A percentile compares a stretch with the other conserved stretches of the same genome.
Evolutionary conservation across 2,329 filamentous ascomycete genomes (phyloP).

Genomic region (Paradendryphiella salina): DNA sequence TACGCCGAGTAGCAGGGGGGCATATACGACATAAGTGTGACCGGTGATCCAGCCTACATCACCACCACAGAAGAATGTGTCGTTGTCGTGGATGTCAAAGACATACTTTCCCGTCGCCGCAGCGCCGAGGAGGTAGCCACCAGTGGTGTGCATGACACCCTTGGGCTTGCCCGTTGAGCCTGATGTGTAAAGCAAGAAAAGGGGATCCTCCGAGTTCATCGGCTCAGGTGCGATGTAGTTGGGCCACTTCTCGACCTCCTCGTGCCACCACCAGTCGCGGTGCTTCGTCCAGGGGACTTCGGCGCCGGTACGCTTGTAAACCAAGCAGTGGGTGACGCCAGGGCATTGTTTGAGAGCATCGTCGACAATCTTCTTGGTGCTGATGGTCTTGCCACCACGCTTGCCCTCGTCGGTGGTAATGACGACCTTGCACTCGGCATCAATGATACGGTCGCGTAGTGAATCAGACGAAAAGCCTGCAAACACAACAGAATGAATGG

Average conservation of each 20-base stretch:
- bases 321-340: conserved; percentile 79
- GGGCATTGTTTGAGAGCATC: conserved; percentile 96
- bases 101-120: conserved; percentile 96
- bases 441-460: conserved; percentile 89
- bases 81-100: conserved; percentile 93
- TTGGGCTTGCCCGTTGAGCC: conserved; percentile 98
- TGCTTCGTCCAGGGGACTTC: conserved; percentile 89
- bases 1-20: conserved; percentile 87
- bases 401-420: conserved; percentile 98
- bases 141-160: conserved; percentile 97
- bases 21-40: conserved; percentile 97
- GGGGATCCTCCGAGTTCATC: conserved; percentile 90
- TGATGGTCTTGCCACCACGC: conserved; percentile 94
- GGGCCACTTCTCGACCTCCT: conserved; percentile 96
- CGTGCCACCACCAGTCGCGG: conserved; percentile 97
- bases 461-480: conserved; percentile 97
- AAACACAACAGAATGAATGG: conserved; percentile 96
- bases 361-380: conserved; percentile 98
- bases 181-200: conserved; percentile 97
- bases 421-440: conserved; percentile 87
- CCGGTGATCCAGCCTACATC: conserved; percentile 99
- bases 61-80: conserved; percentile 95
- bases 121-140: conserved; percentile 89
- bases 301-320: conserved; percentile 92
- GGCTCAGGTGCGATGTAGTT: conserved; percentile 85